phyloP scores from a whole-genome alignment of 73 alveolate genomes.

The Paramecium sonneborni region DNA sequence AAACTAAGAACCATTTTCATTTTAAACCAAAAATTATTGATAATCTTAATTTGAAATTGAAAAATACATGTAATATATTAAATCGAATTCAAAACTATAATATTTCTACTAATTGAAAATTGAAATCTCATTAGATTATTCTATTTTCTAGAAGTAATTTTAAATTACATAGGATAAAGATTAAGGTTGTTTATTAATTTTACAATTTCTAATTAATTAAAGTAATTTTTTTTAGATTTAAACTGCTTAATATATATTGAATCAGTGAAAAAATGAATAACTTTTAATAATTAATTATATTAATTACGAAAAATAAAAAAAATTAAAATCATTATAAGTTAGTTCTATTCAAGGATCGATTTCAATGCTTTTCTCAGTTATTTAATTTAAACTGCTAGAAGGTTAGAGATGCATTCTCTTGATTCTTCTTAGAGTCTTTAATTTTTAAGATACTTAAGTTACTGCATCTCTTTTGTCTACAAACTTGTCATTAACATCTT shows the following conservation, averaged over 20 bases:
- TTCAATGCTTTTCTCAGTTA: slow-evolving; percentile 21
- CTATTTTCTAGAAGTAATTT: too few relatives aligned
- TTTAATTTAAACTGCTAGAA: neutral
- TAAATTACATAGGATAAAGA: too few relatives aligned
- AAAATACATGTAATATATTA: too few relatives aligned
- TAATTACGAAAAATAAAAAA: neutral
- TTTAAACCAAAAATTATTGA: too few relatives aligned
- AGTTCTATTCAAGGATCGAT: neutral
- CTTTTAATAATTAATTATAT: neutral
- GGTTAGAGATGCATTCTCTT: neutral
- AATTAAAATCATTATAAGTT: neutral
- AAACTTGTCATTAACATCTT: neutral
- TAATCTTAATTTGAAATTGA: too few relatives aligned
- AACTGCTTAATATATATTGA: neutral
- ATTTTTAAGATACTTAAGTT: slow-evolving; percentile 15
- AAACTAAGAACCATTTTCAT: too few relatives aligned
- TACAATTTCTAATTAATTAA: too few relatives aligned
- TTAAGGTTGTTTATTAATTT: too few relatives aligned
- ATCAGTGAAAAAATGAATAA: neutral
- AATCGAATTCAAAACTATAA: too few relatives aligned
- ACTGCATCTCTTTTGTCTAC: neutral
- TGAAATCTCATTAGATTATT: too few relatives aligned
- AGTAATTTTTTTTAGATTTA: too few relatives aligned
- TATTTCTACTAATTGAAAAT: too few relatives aligned
- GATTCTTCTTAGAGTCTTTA: neutral